These are phyloP conservation scores for Eucalyptus regnans DNA, from an alignment of 345 rosid genomes.

Conservation along the genomic window DNA sequence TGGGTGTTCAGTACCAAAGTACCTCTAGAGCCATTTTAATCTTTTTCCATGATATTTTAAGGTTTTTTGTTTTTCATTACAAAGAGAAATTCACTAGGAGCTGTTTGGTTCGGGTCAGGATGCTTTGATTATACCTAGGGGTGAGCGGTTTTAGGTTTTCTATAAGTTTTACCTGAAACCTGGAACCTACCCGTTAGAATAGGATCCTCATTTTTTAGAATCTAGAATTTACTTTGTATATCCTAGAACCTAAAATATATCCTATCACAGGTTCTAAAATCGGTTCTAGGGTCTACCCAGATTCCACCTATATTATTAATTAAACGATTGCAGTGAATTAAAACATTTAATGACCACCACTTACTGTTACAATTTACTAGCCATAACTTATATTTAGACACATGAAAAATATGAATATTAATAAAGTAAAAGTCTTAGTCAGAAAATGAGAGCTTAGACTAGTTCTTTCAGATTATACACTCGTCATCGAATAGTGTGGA, in stretches of 20 bases:
- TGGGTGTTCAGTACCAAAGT: neutral
- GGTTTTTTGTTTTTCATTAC: neutral
- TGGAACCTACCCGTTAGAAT: fast-evolving
- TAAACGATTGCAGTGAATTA: fast-evolving
- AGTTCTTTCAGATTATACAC: fast-evolving
- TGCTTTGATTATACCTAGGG: neutral
- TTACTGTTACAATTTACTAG: fast-evolving
- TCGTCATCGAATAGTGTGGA: fast-evolving
- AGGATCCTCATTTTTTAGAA: too few relatives aligned
- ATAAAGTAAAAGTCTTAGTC: too few relatives aligned
- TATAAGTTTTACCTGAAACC: fast-evolving
- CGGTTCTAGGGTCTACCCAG: fast-evolving
- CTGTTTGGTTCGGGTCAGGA: fast-evolving
- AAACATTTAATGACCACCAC: fast-evolving
- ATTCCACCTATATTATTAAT: too few relatives aligned
- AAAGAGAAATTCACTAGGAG: neutral
- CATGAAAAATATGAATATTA: too few relatives aligned
- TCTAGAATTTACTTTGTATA: fast-evolving
- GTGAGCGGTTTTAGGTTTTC: fast-evolving
- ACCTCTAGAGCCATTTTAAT: neutral
- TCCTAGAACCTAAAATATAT: too few relatives aligned
- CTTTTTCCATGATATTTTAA: neutral
- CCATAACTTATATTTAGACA: too few relatives aligned
- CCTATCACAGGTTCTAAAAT: too few relatives aligned
- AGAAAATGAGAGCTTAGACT: fast-evolving